These are phyloP conservation scores for Taphrina sp. DNA, from an alignment of 1,139 yeast genomes.

Conservation along the genomic window DNA sequence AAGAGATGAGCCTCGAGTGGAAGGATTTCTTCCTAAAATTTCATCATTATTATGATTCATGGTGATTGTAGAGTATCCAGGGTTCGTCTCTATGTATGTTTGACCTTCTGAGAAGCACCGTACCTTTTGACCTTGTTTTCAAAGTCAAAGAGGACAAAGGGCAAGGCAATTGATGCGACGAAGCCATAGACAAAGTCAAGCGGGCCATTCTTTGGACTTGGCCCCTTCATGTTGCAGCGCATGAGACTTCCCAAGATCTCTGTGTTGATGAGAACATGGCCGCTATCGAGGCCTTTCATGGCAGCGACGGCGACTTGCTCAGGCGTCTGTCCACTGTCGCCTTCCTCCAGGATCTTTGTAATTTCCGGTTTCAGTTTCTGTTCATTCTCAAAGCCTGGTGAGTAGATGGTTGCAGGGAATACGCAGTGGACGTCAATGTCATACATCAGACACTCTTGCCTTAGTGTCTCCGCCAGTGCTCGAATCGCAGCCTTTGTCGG, in stretches of 20 bases:
- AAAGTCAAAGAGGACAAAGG: slow-evolving; percentile 31
- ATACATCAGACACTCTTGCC: slow-evolving; percentile 76
- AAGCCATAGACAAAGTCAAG: slow-evolving; percentile 28
- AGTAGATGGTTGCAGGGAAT: slow-evolving; percentile 83
- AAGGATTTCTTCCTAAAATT: too few relatives aligned
- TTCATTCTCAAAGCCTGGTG: slow-evolving; percentile 84
- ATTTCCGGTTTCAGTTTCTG: slow-evolving; percentile 81
- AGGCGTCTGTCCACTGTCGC: slow-evolving; percentile 68
- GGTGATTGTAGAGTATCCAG: too few relatives aligned
- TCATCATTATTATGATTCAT: too few relatives aligned
- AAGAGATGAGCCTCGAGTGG: too few relatives aligned
- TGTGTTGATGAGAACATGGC: slow-evolving; percentile 74
- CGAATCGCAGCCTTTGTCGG: slow-evolving; percentile 84
- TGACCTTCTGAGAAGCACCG: background rate
- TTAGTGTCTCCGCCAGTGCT: slow-evolving; percentile 67
- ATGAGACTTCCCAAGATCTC: slow-evolving; percentile 62
- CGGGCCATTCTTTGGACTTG: slow-evolving; percentile 32
- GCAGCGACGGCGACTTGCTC: slow-evolving; percentile 65
- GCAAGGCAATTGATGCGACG: slow-evolving; percentile 26
- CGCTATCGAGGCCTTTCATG: slow-evolving; percentile 57
- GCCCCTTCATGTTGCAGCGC: slow-evolving; percentile 32
- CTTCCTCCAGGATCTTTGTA: slow-evolving; percentile 79
- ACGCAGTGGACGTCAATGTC: slow-evolving; percentile 57
- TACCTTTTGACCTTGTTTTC: slow-evolving; percentile 33
- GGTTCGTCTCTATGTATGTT: too few relatives aligned